Evolutionary conservation across 169 alveolate genomes (phyloP), one percentile per base, ranked within the genome.

Genomic region (Plasmodium gonderi): DNA sequence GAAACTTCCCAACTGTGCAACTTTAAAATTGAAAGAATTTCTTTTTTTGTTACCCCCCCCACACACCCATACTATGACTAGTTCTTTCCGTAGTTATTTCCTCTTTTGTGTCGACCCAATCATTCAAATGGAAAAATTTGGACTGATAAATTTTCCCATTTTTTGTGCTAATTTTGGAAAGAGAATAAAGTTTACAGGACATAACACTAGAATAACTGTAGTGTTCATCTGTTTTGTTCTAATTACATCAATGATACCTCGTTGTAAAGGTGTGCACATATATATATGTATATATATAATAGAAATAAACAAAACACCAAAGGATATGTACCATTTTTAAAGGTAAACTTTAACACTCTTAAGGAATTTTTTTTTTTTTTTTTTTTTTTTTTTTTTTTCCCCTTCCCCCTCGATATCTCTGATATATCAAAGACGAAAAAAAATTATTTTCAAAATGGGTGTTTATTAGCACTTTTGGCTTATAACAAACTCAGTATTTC

Each of bases 311-410:
- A 54, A 54, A 54, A 54, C n/a, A 20, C 69, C 23, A 26, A 12
- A 7, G 36, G 23, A 6, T 17, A 33, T 54, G 11, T 17, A 12
- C 36, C 36, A 17, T 54, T 54, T n/a, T 17, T 54, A 54, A 54
- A 17, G 69, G 69, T 12, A 54, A n/a, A 54, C 69, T 54, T 54
- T 54, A 54, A 17, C 69, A 54, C 1, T 54, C n/a, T 4, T 51
- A 51, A 23, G 38, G 20, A 42, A 76, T 76, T 76, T 76, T 76
- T 76, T 76, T 76, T 67, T 67, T 67, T 67, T 67, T 5, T 67
- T 67, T 26, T 23, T 26, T 23, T 67, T n/a, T 67, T 3, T 67
- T n/a, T 11, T 77, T 45, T 26, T 45, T 45, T 26, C 31, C 60
- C 47, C 5, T 77, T 20, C 47, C 17, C 38, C 60, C 12, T 77